Percentiles rank a stretch among this genome's conserved stretches.
Evolutionary conservation across 306 rosid genomes (phyloP).

Genomic region (Rosa chinensis): DNA sequence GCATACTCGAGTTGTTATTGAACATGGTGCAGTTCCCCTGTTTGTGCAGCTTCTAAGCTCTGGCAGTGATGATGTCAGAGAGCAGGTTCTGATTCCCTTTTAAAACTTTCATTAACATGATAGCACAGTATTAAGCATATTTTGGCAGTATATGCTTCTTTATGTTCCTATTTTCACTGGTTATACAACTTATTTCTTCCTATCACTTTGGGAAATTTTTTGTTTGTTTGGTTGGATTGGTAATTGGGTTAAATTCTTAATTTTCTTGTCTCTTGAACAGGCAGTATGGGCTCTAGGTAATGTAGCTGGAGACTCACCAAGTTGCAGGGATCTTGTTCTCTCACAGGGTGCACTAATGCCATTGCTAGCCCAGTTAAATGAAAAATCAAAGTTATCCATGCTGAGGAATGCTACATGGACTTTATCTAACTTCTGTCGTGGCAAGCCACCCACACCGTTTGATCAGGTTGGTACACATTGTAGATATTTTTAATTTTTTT

Average conservation of each 20-base stretch:
- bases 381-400: constrained; percentile 58
- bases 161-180: background rate
- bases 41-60: constrained; percentile 62
- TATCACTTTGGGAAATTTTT: background rate
- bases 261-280: constrained; percentile 30
- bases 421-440: constrained; percentile 60
- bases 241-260: background rate
- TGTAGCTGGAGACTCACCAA: constrained; percentile 69
- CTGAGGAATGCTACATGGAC: constrained; percentile 65
- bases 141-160: background rate
- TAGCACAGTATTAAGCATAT: background rate
- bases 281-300: constrained; percentile 69
- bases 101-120: background rate
- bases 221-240: background rate
- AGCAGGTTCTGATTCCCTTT: constrained; percentile 47
- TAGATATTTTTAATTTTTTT: background rate
- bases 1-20: constrained; percentile 60
- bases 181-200: background rate
- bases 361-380: constrained; percentile 47
- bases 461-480: constrained; percentile 43
- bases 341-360: constrained; percentile 56
- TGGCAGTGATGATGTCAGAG: constrained; percentile 56
- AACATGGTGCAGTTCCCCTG: constrained; percentile 63
- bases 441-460: constrained; percentile 61
- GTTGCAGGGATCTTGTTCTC: constrained; percentile 62